Evolutionary conservation across 768 basidiomycete species (phyloP).

Genomic region (Suillus sp.): DNA sequence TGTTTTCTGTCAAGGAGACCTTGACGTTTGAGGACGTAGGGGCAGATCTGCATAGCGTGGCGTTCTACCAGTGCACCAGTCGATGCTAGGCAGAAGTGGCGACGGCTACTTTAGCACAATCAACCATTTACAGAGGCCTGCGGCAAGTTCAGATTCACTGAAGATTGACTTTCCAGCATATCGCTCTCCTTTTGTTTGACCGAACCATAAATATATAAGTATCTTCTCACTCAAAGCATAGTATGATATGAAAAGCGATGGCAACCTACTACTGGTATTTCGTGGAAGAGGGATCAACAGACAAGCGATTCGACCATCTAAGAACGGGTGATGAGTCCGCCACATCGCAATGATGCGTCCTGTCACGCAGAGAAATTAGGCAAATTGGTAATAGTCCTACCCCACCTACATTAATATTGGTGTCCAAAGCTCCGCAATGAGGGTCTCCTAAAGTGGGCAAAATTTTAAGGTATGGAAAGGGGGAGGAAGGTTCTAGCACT

Average conservation of each 20-base stretch:
- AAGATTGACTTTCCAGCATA: background rate
- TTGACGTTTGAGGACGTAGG: background rate
- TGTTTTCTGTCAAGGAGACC: background rate
- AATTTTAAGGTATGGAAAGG: too few species aligned
- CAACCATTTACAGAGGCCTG: background rate
- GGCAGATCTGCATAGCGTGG: background rate
- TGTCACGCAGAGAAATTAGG: background rate
- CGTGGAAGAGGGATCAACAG: conserved; percentile 1
- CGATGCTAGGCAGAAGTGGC: background rate
- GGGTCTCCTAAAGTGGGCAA: too few species aligned
- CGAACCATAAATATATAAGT: background rate
- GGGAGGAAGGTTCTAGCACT: too few species aligned
- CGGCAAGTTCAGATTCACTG: background rate
- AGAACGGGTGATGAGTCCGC: background rate
- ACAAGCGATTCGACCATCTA: background rate
- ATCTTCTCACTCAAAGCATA: background rate
- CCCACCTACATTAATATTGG: background rate
- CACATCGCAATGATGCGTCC: background rate
- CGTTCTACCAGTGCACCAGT: background rate
- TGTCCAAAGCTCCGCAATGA: background rate
- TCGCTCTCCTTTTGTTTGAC: background rate
- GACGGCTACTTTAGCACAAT: background rate
- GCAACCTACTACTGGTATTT: conserved; percentile 1
- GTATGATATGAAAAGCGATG: background rate
- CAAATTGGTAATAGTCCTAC: background rate